Evolutionary conservation across 306 rosid genomes (phyloP), one percentile per base, ranked within the genome.

Genomic region (Hippophae rhamnoides): DNA sequence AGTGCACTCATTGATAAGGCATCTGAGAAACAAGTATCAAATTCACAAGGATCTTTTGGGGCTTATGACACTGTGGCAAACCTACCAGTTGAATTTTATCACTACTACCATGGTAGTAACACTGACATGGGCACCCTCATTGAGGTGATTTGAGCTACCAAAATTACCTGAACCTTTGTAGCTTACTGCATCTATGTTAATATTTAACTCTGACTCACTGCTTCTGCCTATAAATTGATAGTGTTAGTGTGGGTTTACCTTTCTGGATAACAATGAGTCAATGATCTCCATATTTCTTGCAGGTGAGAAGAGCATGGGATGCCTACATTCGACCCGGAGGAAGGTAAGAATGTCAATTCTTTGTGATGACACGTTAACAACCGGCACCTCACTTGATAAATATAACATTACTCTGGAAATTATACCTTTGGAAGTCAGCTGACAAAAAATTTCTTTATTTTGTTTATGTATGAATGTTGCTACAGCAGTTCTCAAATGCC

Each of bases 301-400:
- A 90, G 98, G 96, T 90, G 68, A 79, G 98, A 83, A 85, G 96
- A 83, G 82, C 83, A 51, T 90, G 98, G 98, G 98, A 90, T 85
- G 86, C 89, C 41, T 90, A 81, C 57, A 74, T 90, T 68, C 75
- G 89, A 70, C 87, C 96, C 1, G 95, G 96, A 69, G 98, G 96
- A 79, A 90, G 98, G 98, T 90, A 72, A 72, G 68, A 52, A 47
- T 7, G 40, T 43, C 38, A 46, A 12, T 69, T n/a, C 42, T 62
- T 62, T n/a, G 23, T 53, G 49, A 18, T 18, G 23, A 18, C 23
- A 18, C 1, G 23, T 18, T 18, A 18, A 18, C 23, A 18, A 18
- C 23, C 23, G 23, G 23, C 1, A 18, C 23, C 23, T 18, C 1
- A 18, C 23, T 18, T 18, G 18, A 18, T 18, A 18, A 1, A 18